These are phyloP conservation scores for Wickerhamomyces xylosicus DNA, from an alignment of 805 yeast species.

Conservation along the genomic window DNA sequence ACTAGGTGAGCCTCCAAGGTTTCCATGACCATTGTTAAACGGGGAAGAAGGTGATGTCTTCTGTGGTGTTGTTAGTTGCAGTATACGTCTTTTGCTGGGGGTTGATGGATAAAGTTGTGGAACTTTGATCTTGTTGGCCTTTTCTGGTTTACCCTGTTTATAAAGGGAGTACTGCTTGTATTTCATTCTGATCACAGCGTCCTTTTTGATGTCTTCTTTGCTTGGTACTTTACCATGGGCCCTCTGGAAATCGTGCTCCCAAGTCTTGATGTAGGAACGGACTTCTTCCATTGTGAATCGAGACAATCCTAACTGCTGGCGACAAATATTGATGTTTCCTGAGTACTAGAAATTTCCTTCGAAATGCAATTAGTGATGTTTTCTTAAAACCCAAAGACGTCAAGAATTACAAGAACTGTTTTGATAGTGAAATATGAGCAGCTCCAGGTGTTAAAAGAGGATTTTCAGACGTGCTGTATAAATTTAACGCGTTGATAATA, in stretches of 20 bases:
- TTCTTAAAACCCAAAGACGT: too few species aligned
- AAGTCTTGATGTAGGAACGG: slow-evolving; percentile 36
- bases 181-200: slow-evolving; percentile 24
- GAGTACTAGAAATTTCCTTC: too few species aligned
- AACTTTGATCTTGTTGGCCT: slow-evolving; percentile 2
- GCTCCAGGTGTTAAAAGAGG: too few species aligned
- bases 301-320: too few species aligned
- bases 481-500: too few species aligned
- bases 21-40: too few species aligned
- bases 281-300: slow-evolving; percentile 16
- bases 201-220: slow-evolving; percentile 34
- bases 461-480: too few species aligned
- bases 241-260: slow-evolving; percentile 40
- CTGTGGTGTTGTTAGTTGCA: slow-evolving; percentile 13
- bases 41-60: slow-evolving; percentile 16
- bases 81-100: slow-evolving; percentile 1
- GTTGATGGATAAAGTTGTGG: slow-evolving; percentile 1
- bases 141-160: not conserved
- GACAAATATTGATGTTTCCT: too few species aligned
- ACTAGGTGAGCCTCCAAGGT: slow-evolving; percentile 3
- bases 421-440: too few species aligned
- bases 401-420: too few species aligned
- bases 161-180: slow-evolving; percentile 7
- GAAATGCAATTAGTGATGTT: too few species aligned
- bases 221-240: slow-evolving; percentile 34